phyloP scores from a whole-genome alignment of 1,139 yeast species.

The Taphrina communis region DNA sequence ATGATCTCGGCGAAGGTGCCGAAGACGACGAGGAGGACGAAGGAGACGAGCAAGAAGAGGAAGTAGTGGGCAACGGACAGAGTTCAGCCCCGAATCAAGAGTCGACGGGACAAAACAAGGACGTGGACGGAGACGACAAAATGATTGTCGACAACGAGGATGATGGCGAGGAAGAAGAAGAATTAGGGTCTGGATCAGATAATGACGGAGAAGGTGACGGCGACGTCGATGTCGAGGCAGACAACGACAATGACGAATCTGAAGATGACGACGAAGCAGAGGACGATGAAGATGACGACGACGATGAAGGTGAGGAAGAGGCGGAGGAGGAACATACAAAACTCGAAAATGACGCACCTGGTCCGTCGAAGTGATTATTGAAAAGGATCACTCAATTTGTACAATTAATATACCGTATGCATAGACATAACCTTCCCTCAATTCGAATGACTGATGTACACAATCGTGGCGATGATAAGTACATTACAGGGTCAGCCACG shows the following conservation, averaged over 20 bases:
- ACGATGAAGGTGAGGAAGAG: too few relatives aligned
- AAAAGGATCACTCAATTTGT: neutral
- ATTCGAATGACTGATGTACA: too few relatives aligned
- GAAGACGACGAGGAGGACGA: constrained; percentile 30
- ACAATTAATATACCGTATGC: neutral
- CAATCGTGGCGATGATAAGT: too few relatives aligned
- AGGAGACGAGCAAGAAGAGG: constrained; percentile 31
- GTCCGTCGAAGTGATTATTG: neutral
- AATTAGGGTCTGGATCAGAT: constrained; percentile 45
- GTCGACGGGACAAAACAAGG: constrained; percentile 60
- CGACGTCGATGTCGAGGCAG: constrained; percentile 40
- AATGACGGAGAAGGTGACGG: constrained; percentile 30
- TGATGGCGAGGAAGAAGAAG: constrained; percentile 45
- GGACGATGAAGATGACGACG: neutral
- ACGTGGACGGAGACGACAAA: constrained; percentile 46
- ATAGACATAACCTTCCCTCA: too few relatives aligned
- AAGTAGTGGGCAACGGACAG: neutral
- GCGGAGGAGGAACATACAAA: too few relatives aligned
- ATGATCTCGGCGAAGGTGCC: constrained; percentile 41
- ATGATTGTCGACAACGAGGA: constrained; percentile 44
- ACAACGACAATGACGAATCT: constrained; percentile 8
- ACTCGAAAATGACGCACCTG: neutral
- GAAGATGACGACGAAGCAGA: constrained; percentile 12
- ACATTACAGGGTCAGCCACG: constrained; percentile 12
- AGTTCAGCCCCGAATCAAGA: neutral